A percentile compares a stretch with the other conserved stretches of the same genome.
These are phyloP conservation scores for Trichaptum fuscoviolaceum DNA, from an alignment of 768 basidiomycete species.

Conservation along the genomic window DNA sequence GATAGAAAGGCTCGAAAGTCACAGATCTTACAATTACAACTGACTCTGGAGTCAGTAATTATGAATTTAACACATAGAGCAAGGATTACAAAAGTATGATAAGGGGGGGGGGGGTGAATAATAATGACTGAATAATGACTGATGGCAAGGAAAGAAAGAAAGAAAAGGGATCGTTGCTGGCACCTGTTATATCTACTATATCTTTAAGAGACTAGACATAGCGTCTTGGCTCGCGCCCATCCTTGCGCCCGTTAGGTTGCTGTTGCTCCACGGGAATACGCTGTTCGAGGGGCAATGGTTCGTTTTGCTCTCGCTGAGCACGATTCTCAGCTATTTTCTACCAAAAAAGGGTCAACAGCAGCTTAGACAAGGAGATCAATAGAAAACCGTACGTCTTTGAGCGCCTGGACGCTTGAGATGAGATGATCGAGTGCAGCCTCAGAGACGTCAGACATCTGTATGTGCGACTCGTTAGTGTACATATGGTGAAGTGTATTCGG, in stretches of 20 bases:
- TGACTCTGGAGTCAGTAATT: too few species aligned
- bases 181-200: constrained; percentile 17
- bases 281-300: background rate
- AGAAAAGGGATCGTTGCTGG: constrained; percentile 16
- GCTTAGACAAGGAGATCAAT: background rate
- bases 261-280: constrained; percentile 9
- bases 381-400: constrained; percentile 49
- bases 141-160: constrained; percentile 27
- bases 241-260: constrained; percentile 48
- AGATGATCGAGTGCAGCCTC: constrained; percentile 64
- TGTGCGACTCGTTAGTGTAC: background rate
- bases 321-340: constrained; percentile 30
- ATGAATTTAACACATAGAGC: too few species aligned
- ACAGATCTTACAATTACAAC: too few species aligned
- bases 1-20: too few species aligned
- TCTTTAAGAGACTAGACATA: constrained; percentile 21
- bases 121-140: constrained; percentile 10
- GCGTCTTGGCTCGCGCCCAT: constrained; percentile 25
- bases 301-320: constrained; percentile 19
- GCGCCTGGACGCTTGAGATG: constrained; percentile 46
- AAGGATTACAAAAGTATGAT: too few species aligned
- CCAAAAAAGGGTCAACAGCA: background rate
- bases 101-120: constrained; percentile 5
- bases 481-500: background rate
- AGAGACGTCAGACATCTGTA: constrained; percentile 57